These are phyloP conservation scores for Aspergillus egyptiacus DNA, from an alignment of 495 filamentous ascomycete genomes.

Conservation along the genomic window DNA sequence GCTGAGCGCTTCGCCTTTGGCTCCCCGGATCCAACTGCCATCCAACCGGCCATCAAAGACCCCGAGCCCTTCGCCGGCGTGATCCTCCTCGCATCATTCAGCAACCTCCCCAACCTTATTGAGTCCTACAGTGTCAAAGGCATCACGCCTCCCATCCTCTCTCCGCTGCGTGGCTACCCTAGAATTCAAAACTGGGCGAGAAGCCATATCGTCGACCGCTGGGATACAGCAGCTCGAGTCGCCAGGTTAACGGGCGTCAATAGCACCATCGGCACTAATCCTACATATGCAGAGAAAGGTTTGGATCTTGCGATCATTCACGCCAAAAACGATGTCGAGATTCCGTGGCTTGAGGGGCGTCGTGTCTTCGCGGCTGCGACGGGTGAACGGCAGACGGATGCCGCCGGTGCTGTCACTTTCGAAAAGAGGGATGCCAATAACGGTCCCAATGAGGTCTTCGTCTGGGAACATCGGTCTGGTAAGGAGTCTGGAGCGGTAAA, in stretches of 20 bases:
- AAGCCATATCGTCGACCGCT: constrained; percentile 46
- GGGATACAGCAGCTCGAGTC: constrained; percentile 49
- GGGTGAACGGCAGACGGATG: constrained; percentile 42
- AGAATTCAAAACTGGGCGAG: constrained; percentile 42
- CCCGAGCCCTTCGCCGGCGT: constrained; percentile 61
- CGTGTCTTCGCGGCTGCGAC: constrained; percentile 47
- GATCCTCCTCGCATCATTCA: constrained; percentile 74
- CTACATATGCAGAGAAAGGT: constrained; percentile 39
- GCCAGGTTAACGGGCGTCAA: constrained; percentile 35
- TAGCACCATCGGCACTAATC: constrained; percentile 18
- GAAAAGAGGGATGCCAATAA: constrained; percentile 27
- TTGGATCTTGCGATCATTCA: constrained; percentile 70
- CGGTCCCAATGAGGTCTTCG: constrained; percentile 27
- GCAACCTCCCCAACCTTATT: constrained; percentile 63
- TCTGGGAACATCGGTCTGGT: constrained; percentile 33
- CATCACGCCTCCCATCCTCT: constrained; percentile 71
- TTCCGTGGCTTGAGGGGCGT: constrained; percentile 54
- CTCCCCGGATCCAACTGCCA: constrained; percentile 28
- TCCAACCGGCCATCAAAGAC: constrained; percentile 34
- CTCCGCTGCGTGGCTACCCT: constrained; percentile 61
- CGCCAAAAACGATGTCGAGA: constrained; percentile 68
- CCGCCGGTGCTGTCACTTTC: constrained; percentile 44
- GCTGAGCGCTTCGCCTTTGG: constrained; percentile 60
- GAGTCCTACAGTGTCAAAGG: constrained; percentile 68
- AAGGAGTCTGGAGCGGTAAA: constrained; percentile 38